phyloP scores from a whole-genome alignment of 768 basidiomycete species.

The Mycena albidolilacea region DNA sequence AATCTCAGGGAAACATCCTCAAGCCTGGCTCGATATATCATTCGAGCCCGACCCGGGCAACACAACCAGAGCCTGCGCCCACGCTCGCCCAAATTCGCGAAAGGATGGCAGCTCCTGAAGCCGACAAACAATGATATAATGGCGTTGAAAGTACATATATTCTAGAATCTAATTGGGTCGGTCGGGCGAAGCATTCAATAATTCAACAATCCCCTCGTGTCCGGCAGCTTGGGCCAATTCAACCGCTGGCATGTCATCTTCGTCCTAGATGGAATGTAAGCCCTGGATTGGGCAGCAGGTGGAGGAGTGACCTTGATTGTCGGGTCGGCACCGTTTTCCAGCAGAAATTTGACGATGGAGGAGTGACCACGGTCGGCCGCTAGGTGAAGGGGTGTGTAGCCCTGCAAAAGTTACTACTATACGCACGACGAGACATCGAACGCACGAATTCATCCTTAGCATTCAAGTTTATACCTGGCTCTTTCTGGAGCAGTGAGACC shows the following conservation, averaged over 20 bases:
- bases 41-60: constrained; percentile 48
- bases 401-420: constrained; percentile 61
- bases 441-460: constrained; percentile 82
- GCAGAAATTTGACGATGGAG: constrained; percentile 68
- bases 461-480: constrained; percentile 67
- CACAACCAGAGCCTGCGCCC: constrained; percentile 23
- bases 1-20: constrained; percentile 71
- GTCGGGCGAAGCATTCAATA: constrained; percentile 40
- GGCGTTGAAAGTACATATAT: constrained; percentile 1
- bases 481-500: constrained; percentile 56
- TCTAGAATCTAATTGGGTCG: constrained; percentile 2
- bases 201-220: constrained; percentile 65
- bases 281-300: background rate
- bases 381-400: constrained; percentile 89
- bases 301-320: constrained; percentile 68
- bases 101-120: constrained; percentile 20
- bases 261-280: constrained; percentile 62
- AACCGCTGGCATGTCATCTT: constrained; percentile 73
- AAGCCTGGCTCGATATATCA: constrained; percentile 71
- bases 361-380: constrained; percentile 87
- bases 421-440: constrained; percentile 26
- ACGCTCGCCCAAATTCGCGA: constrained; percentile 29
- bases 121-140: constrained; percentile 13
- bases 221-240: constrained; percentile 74
- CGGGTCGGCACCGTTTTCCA: constrained; percentile 76